A percentile compares a stretch with the other conserved stretches of the same genome.
These are phyloP conservation scores for Blastocystis sp. DNA, from an alignment of 352 stramenopile genomes.

Conservation along the genomic window DNA sequence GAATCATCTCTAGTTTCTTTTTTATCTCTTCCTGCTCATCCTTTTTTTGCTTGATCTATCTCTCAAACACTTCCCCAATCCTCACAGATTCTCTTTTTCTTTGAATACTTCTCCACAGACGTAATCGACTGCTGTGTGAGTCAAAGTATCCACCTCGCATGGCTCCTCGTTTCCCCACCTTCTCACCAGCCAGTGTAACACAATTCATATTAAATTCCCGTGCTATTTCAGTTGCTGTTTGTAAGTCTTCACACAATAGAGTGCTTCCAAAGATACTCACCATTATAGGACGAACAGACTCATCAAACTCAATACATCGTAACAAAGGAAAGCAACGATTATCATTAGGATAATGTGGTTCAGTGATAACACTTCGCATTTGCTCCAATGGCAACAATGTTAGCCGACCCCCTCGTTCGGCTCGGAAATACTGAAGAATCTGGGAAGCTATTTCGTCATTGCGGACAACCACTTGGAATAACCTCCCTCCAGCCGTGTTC, in stretches of 20 bases:
- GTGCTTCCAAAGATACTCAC: constrained; percentile 93
- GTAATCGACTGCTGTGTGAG: constrained; percentile 77
- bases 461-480: constrained; percentile 98
- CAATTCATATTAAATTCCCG: constrained; percentile 87
- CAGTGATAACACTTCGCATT: constrained; percentile 42
- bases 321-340: constrained; percentile 43
- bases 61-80: not conserved
- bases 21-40: not conserved
- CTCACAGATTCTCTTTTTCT: constrained; percentile 44
- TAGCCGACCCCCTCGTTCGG: constrained; percentile 87
- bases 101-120: constrained; percentile 51
- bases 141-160: constrained; percentile 94
- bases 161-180: constrained; percentile 91
- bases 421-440: constrained; percentile 89
- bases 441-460: constrained; percentile 89
- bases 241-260: constrained; percentile 87
- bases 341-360: constrained; percentile 29
- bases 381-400: constrained; percentile 93
- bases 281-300: constrained; percentile 85
- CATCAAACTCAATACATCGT: constrained; percentile 76
- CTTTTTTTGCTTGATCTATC: constrained; percentile 40
- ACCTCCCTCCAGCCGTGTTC: constrained; percentile 86
- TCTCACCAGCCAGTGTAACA: constrained; percentile 94
- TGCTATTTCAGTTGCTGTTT: constrained; percentile 77
- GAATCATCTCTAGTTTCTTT: constrained; percentile 52